Base-by-base conservation (phyloP, 345 rosid genomes). In the Eutrema japonicum region DNA sequence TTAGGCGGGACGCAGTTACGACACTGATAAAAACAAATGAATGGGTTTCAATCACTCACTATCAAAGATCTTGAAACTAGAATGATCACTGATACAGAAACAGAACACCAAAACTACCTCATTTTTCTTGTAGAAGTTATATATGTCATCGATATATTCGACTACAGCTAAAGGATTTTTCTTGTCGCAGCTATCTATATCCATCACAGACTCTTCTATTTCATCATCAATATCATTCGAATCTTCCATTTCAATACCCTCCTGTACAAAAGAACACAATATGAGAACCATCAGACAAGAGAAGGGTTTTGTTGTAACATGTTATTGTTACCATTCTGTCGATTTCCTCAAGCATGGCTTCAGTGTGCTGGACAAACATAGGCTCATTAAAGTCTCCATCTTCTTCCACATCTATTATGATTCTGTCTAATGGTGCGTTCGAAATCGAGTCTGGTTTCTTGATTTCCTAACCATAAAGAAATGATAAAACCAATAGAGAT, bases 231-330 rank as follows among this genome's bases (percentile, higher is more conserved):
- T 57, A 56, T 14, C 52, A 54, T 40, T 82, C 5, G 83, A 82
- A 57, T 90, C 94, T 82, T 88, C 96, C 97, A 90, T 87, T 81
- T 92, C 97, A 74, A 86, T 82, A 66, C 90, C 99, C 41, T 88
- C 92, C 98, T 94, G 77, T 45, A 68, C 12, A 47, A 50, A 65
- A 45, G 37, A 16, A 35, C 13, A 52, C 41, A 59, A 0, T n/a
- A 16, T 22, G 26, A 22, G 26, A 22, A 22, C 26, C 26, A 64
- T 38, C 8, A 16, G 32, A 26, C 16, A 13, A 58, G 29, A 13
- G 0, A 51, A 32, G 47, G 43, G 22, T 4, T 33, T 6, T 35
- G 5, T 22, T 22, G 2, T 22, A 22, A 49, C 12, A 33, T 56
- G 54, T 33, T 1, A 3, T 27, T 32, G 7, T 16, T 88, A 92